Evolutionary conservation across 768 basidiomycete genomes (phyloP).

Genomic region (Lyophyllum atratum): DNA sequence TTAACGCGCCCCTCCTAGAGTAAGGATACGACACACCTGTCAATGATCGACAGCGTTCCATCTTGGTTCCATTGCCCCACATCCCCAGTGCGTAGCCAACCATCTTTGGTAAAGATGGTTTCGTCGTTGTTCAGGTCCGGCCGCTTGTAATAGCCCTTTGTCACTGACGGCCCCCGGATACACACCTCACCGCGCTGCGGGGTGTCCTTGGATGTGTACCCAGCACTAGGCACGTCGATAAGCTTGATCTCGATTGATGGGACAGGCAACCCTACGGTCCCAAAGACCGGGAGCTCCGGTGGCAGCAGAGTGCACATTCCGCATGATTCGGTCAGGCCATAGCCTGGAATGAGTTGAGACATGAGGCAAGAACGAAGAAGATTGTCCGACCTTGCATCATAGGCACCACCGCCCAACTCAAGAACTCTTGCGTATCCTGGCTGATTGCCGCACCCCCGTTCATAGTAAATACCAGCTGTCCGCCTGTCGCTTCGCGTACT

Average conservation of each 20-base stretch:
- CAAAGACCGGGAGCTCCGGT: conserved; percentile 76
- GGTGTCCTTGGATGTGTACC: conserved; percentile 72
- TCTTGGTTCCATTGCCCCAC: conserved; percentile 94
- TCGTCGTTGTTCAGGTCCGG: conserved; percentile 87
- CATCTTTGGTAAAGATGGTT: conserved; percentile 81
- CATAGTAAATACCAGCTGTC: conserved; percentile 76
- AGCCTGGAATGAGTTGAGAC: conserved; percentile 48
- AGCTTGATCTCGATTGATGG: conserved; percentile 93
- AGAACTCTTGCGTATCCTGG: conserved; percentile 88
- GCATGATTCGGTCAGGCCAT: conserved; percentile 93
- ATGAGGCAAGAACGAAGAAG: too few species aligned
- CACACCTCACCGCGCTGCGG: conserved; percentile 87
- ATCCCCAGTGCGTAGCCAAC: conserved; percentile 94
- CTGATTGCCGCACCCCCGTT: conserved; percentile 89
- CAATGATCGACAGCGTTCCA: conserved; percentile 87
- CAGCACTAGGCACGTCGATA: conserved; percentile 79
- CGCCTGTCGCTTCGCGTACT: conserved; percentile 85
- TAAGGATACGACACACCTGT: conserved; percentile 57
- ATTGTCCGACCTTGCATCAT: conserved; percentile 90
- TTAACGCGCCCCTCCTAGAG: conserved; percentile 25
- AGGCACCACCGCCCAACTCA: conserved; percentile 77
- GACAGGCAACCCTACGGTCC: conserved; percentile 81
- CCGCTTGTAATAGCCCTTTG: conserved; percentile 89
- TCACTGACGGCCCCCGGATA: conserved; percentile 85
- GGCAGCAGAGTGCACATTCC: conserved; percentile 90